These are phyloP conservation scores for Crithidia bombi DNA, from an alignment of 208 protist species.

Conservation along the genomic window DNA sequence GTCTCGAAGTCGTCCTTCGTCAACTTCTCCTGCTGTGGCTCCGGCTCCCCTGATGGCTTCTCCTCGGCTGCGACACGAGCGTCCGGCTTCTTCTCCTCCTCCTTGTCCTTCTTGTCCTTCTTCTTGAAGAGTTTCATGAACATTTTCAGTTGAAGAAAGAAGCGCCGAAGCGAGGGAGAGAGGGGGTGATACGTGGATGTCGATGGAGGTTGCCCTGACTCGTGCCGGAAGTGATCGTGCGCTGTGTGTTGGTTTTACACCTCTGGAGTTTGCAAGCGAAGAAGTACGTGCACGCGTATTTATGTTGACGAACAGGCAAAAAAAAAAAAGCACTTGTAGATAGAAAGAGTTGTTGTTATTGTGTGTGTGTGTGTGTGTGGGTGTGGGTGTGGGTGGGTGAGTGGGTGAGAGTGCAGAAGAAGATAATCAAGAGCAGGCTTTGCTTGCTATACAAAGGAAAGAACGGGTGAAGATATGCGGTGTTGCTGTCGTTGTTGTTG, in stretches of 20 bases:
- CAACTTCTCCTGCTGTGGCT: constrained; percentile 71
- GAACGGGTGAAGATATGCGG: too few relatives aligned
- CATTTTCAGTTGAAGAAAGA: constrained; percentile 43
- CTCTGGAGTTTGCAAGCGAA: too few relatives aligned
- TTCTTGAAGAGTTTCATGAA: constrained; percentile 84
- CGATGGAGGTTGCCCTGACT: too few relatives aligned
- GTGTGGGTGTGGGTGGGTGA: too few relatives aligned
- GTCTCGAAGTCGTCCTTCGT: constrained; percentile 94
- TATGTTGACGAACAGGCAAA: background rate
- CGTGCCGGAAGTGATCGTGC: too few relatives aligned
- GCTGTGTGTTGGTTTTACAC: too few relatives aligned
- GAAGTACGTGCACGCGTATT: background rate
- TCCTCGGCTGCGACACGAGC: constrained; percentile 20
- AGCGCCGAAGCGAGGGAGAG: background rate
- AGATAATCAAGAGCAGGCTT: too few relatives aligned
- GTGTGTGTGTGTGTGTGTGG: too few relatives aligned
- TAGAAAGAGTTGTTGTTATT: too few relatives aligned
- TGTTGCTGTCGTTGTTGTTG: background rate
- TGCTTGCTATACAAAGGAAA: too few relatives aligned
- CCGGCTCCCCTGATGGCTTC: constrained; percentile 25
- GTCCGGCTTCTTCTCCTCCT: constrained; percentile 59
- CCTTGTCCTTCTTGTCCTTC: constrained; percentile 91
- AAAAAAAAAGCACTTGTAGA: background rate
- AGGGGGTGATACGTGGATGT: background rate
- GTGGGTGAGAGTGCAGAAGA: too few relatives aligned